phyloP scores from a whole-genome alignment of 352 stramenopile species.

The Pythium aquatile region DNA sequence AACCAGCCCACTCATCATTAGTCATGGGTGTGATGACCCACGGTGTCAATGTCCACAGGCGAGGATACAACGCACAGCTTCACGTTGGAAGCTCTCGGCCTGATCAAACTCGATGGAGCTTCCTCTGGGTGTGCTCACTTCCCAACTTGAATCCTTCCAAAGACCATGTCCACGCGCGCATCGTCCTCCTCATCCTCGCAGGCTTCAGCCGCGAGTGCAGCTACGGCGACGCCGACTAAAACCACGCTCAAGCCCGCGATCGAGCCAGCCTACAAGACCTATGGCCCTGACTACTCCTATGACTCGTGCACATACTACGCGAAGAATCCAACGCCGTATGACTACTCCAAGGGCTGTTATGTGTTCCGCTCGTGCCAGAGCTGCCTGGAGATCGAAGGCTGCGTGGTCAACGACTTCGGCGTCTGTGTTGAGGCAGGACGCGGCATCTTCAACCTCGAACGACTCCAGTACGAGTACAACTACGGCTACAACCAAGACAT shows the following conservation, averaged over 20 bases:
- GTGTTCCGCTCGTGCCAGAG: constrained; percentile 26
- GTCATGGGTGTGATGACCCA: constrained; percentile 9
- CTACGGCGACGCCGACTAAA: not conserved
- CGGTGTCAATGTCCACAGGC: constrained; percentile 8
- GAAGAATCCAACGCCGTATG: not conserved
- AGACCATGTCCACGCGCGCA: constrained; percentile 5
- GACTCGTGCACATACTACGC: constrained; percentile 19
- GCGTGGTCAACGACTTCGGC: constrained; percentile 24
- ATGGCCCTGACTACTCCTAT: not conserved
- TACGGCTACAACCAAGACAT: constrained; percentile 20
- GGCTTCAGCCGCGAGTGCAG: not conserved
- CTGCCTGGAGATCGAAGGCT: constrained; percentile 22
- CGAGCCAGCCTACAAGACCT: not conserved
- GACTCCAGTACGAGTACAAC: constrained; percentile 2
- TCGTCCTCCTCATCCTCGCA: constrained; percentile 4
- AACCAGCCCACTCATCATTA: not conserved
- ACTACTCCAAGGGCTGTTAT: constrained; percentile 21
- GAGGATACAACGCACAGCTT: too few relatives aligned
- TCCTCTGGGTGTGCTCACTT: not conserved
- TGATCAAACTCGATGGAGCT: too few relatives aligned
- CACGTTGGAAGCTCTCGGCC: too few relatives aligned
- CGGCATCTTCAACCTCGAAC: constrained; percentile 14
- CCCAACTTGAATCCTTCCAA: not conserved
- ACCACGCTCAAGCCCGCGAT: not conserved
- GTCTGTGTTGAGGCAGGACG: constrained; percentile 13